Conservation (phyloP, 768 basidiomycete genomes). For the Tephrocybe sp. region DNA sequence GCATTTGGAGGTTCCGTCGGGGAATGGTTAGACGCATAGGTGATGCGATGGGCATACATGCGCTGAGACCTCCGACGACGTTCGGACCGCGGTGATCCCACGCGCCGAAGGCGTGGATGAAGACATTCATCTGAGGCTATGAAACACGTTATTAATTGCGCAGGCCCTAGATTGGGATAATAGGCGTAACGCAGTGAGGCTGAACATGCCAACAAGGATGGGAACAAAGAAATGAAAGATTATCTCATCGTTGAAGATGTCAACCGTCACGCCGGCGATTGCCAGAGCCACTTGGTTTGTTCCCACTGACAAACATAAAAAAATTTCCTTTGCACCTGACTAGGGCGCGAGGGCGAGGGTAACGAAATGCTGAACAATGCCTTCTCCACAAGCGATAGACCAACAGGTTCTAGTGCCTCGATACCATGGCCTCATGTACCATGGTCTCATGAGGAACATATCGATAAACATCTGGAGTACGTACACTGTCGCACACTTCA, state of each 20-base stretch:
- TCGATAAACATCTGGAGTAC: too few relatives aligned
- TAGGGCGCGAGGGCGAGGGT: too few relatives aligned
- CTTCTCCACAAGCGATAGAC: too few relatives aligned
- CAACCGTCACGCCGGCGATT: constrained; percentile 18
- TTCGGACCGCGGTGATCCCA: constrained; percentile 22
- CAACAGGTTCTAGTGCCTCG: too few relatives aligned
- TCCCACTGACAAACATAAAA: too few relatives aligned
- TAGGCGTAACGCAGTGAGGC: constrained; percentile 9
- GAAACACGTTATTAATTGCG: constrained; percentile 18
- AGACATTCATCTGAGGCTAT: constrained; percentile 12
- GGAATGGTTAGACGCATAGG: constrained; percentile 3
- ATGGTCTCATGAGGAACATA: too few relatives aligned
- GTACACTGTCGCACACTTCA: not conserved
- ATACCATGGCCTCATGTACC: too few relatives aligned
- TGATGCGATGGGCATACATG: constrained; percentile 3
- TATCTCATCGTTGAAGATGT: constrained; percentile 23
- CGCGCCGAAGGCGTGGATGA: constrained; percentile 12
- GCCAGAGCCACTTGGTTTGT: constrained; percentile 14
- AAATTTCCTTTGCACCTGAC: too few relatives aligned
- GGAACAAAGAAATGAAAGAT: constrained; percentile 10
- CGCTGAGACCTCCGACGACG: constrained; percentile 11
- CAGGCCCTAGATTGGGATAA: not conserved
- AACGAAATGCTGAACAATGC: too few relatives aligned
- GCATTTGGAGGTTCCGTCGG: constrained; percentile 7
- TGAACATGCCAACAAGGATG: constrained; percentile 11